These are phyloP conservation scores for Hevea brasiliensis DNA, from an alignment of 345 rosid genomes.

Conservation along the genomic window DNA sequence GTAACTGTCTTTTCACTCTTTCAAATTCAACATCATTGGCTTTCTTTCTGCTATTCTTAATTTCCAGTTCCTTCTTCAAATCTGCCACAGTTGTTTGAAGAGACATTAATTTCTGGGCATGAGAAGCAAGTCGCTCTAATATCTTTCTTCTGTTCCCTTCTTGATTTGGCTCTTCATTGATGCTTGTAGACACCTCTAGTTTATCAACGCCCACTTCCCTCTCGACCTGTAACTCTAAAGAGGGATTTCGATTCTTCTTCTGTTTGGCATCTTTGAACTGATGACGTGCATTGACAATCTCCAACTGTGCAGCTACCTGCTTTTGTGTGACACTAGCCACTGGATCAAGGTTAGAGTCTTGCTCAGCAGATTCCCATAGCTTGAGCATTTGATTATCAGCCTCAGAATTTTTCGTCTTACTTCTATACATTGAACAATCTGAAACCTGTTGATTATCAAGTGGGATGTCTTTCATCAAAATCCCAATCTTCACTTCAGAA, in stretches of 20 bases:
- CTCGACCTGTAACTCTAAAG: conserved; percentile 60
- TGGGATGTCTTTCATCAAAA: conserved; percentile 35
- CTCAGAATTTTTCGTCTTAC: conserved; percentile 11
- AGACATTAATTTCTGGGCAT: conserved; percentile 26
- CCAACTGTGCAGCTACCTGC: conserved; percentile 16
- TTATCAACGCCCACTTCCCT: conserved; percentile 66
- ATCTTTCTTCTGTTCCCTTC: conserved; percentile 27
- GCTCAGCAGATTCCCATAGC: conserved; percentile 29
- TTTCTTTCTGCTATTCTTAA: conserved; percentile 20
- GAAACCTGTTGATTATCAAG: conserved; percentile 35
- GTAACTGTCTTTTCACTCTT: conserved; percentile 21
- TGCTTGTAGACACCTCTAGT: conserved; percentile 56
- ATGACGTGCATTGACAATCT: conserved; percentile 2
- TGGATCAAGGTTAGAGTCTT: conserved; percentile 20
- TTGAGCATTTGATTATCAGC: conserved; percentile 28
- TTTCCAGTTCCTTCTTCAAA: conserved; percentile 24
- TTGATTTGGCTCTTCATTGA: conserved; percentile 31
- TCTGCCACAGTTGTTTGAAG: conserved; percentile 26
- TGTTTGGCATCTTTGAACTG: conserved; percentile 18
- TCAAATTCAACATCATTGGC: conserved; percentile 20
- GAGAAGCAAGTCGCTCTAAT: conserved; percentile 29
- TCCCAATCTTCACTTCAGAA: conserved; percentile 18
- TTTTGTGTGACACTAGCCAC: conserved; percentile 15
- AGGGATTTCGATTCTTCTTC: conserved; percentile 34
- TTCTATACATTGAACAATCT: conserved; percentile 14